phyloP scores from a whole-genome alignment of 345 rosid species.

The Cardiospermum halicacabum region DNA sequence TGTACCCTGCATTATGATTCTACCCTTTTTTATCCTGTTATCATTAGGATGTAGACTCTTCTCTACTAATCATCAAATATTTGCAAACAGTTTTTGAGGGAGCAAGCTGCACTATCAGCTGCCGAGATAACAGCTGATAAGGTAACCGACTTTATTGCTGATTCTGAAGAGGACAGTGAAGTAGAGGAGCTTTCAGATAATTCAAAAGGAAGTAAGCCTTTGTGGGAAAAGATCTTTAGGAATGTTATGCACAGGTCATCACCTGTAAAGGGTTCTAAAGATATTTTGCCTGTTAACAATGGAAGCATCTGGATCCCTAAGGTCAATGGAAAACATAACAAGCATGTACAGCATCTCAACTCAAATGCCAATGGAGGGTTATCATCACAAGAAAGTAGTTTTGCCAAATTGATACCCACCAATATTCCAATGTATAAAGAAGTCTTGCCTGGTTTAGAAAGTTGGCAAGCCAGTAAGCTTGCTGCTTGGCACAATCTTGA shows the following conservation, averaged over 20 bases:
- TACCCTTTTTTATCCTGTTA: neutral
- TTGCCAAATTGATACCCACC: constrained; percentile 58
- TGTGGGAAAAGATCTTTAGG: constrained; percentile 64
- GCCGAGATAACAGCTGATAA: constrained; percentile 72
- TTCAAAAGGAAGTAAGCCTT: constrained; percentile 41
- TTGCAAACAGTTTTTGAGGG: constrained; percentile 68
- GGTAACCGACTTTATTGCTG: constrained; percentile 65
- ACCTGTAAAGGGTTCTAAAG: constrained; percentile 28
- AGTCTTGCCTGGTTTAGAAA: constrained; percentile 76
- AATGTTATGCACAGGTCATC: constrained; percentile 47
- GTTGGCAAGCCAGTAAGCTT: constrained; percentile 89
- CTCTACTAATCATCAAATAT: constrained; percentile 14
- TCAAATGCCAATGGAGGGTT: constrained; percentile 37
- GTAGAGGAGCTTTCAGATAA: constrained; percentile 46
- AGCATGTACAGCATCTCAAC: constrained; percentile 42
- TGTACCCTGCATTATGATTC: neutral
- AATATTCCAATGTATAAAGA: constrained; percentile 64
- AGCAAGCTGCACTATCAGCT: constrained; percentile 86
- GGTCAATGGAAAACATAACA: constrained; percentile 88
- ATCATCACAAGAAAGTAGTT: constrained; percentile 55
- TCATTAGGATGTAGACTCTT: neutral
- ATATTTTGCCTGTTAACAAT: constrained; percentile 30
- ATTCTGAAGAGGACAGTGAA: constrained; percentile 65
- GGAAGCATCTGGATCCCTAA: constrained; percentile 53
- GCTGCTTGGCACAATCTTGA: constrained; percentile 87